Base-by-base conservation (phyloP, 371 early-diverging fungal genomes). In the Actinomortierella ambigua region DNA sequence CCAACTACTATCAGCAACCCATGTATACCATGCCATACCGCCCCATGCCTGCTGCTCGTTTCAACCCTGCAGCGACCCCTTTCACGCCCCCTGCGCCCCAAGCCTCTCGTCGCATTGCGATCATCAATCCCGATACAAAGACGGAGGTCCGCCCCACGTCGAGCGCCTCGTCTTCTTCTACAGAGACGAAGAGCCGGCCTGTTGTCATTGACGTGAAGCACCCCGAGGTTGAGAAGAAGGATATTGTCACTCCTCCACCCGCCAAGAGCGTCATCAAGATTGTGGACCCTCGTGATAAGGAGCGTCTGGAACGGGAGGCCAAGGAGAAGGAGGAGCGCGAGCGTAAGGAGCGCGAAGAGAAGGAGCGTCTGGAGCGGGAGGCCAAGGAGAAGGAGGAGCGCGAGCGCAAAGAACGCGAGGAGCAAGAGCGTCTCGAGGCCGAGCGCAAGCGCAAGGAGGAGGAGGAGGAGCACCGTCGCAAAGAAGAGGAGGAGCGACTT, bases 71-170 rank as follows among this genome's bases (percentile, higher is more conserved):
- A 24, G 69, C 69, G 24, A 52, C 57, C 8, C 56, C 79, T 23
- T 86, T 84, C 61, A 78, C 81, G 11, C 73, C 78, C 9, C 82
- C 81, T 57, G 76, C 77, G 53, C 80, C 77, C 41, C 79, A 73
- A 52, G 69, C 59, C 15, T 81, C 75, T 51, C 84, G 77, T 61
- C 81, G 83, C n/a, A 88, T 90, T 59, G 81, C 82, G 48, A 94
- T 94, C 65, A 86, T 89, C 52, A 83, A 92, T 64, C 94, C 94
- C 0, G 79, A 82, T 3, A 91, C 91, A 27, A 87, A 82, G 65
- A 78, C 86, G 55, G 87, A 88, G 50, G 82, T 91, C 62, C 82
- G 87, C 65, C 70, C 86, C 23, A 40, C 77, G 8, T 60, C 67
- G 14, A 43, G 68, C 26, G 47, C 58, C 59, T 59, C 63, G 3